Evolutionary conservation across 345 rosid genomes (phyloP).

Genomic region (Boechera stricta): DNA sequence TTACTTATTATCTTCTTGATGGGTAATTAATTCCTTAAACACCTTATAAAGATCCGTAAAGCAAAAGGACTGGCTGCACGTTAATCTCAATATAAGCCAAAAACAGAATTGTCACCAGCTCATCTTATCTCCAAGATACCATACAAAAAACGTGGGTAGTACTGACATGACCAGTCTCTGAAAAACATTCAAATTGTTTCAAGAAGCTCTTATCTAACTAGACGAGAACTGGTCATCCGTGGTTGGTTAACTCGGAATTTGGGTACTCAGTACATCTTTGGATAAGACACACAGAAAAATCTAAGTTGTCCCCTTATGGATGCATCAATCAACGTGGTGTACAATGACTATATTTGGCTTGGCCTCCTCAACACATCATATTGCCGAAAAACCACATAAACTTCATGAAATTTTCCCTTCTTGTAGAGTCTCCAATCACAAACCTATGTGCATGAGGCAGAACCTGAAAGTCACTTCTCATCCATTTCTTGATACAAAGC

Average conservation of each 20-base stretch:
- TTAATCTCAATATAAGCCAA: constrained; percentile 6
- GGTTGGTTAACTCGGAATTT: constrained; percentile 10
- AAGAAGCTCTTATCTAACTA: constrained; percentile 1
- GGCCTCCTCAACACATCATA: not conserved
- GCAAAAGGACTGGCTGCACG: not conserved
- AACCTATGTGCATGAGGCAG: not conserved
- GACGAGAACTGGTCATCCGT: not conserved
- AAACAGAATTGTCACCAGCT: constrained; percentile 7
- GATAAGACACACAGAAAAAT: not conserved
- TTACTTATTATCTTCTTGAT: constrained; percentile 28
- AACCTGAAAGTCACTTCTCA: constrained; percentile 1
- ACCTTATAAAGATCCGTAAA: constrained; percentile 27
- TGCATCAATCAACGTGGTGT: not conserved
- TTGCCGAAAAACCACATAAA: not conserved
- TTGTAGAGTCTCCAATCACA: constrained; percentile 5
- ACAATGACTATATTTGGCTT: not conserved
- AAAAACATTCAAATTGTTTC: constrained; percentile 17
- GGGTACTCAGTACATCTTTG: constrained; percentile 4
- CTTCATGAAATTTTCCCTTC: not conserved
- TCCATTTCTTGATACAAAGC: constrained; percentile 2
- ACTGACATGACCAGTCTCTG: not conserved
- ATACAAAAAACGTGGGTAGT: constrained; percentile 22
- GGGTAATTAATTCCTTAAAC: constrained; percentile 7
- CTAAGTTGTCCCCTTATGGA: constrained; percentile 5
- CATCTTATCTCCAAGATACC: constrained; percentile 11